Evolutionary conservation across 768 basidiomycete species (phyloP), one percentile per base, ranked within the genome.

Genomic region (Pulveroboletus sp.): DNA sequence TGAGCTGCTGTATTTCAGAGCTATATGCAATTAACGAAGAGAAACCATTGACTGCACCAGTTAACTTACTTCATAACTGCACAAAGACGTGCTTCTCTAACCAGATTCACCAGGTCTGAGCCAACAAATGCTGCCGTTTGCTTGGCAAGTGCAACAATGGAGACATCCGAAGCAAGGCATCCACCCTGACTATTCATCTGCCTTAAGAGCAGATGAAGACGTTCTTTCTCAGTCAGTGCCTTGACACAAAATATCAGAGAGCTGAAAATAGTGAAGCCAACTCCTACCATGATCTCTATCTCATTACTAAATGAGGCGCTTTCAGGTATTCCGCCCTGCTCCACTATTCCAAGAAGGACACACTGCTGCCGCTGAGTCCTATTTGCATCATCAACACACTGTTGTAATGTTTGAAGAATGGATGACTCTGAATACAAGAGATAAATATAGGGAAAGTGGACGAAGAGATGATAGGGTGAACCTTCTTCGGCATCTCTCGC

Each of bases 101-200:
- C 78, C 6, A 98, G 76, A 58, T 86, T 78, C 21, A 72, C 76
- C 12, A 98, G 73, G 66, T 98, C 96, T 12, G 73, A 79, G 3
- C 91, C 88, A 26, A 91, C 83, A 6, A 99, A 72, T 2, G 93
- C 93, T 14, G 96, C 96, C 4, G 94, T 95, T 62, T 95, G 90
- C 3, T 80, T 79, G 5, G 96, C 91, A 4, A 98, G 57, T 5
- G 69, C 65, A 32, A 70, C 65, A n/a, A 95, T 50, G 8, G 86
- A 85, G 3, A 96, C 84, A 68, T 99, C 96, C 0, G 87, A 78
- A 0, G 84, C 79, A 31, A 93, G 59, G 0, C 55, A 43, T 24
- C 66, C 64, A 10, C 68, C 66, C 3, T 63, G 51, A 6, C 85
- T 64, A 21, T 82, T 58, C 11, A 67, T 31, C 28, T 63, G 31